Evolutionary conservation across 139 green algal species (phyloP).

Genomic region (Chlamydomonas applanata): DNA sequence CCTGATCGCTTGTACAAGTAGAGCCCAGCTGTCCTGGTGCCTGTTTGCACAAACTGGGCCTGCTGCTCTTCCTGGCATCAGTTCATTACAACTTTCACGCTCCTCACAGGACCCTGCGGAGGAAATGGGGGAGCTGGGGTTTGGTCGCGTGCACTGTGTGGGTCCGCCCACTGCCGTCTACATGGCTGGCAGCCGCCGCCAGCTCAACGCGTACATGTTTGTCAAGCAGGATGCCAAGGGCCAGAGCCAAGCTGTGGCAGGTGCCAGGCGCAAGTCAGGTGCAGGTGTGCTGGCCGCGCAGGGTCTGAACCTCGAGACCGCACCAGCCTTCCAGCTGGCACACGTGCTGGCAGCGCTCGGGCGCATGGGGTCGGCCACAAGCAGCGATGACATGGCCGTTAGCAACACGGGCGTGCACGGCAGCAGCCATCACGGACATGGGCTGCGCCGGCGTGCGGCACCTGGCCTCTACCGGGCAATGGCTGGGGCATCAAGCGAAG

Average conservation of each 20-base stretch:
- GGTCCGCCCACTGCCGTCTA: background rate
- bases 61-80: too few relatives aligned
- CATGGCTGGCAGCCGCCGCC: conserved; percentile 13
- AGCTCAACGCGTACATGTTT: conserved; percentile 19
- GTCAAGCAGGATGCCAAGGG: background rate
- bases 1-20: too few relatives aligned
- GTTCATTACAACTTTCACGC: too few relatives aligned
- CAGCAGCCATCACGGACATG: too few relatives aligned
- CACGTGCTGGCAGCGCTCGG: background rate
- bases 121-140: conserved; percentile 23
- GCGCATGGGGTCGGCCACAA: background rate
- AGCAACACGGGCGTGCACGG: too few relatives aligned
- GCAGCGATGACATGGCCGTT: too few relatives aligned
- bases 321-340: background rate
- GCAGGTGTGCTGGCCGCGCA: background rate
- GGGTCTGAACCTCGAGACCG: background rate
- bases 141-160: conserved; percentile 13
- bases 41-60: too few relatives aligned
- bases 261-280: background rate
- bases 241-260: background rate
- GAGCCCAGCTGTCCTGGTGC: too few relatives aligned
- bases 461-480: too few relatives aligned
- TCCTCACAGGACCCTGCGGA: conserved; percentile 15
- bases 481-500: too few relatives aligned
- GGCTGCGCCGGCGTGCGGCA: too few relatives aligned